Base-by-base conservation (phyloP, 2,329 filamentous ascomycete genomes). In the Eutypella sp. region DNA sequence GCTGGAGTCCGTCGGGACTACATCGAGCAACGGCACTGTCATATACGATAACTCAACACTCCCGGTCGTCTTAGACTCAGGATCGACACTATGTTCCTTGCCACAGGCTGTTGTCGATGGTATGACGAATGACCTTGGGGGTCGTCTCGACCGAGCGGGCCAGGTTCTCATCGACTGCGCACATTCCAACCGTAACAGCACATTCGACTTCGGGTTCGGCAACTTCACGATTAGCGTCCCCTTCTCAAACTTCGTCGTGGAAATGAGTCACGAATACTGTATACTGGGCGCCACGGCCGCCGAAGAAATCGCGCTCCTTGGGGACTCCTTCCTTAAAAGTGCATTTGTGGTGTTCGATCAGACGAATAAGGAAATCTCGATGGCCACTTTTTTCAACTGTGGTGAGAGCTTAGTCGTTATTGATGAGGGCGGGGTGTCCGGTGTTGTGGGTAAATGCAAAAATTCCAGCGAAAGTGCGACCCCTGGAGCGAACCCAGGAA, bases 71-170 rank as follows among this genome's bases (percentile, higher is more conserved):
- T 11, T 58, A 22, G 54, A 58, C 31, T 54, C 55, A 3, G 54
- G 55, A 19, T 56, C 52, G 50, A 85, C 80, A 36, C 68, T 87
- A 45, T 84, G 78, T 62, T 80, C 84, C 50, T 73, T 89, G 2
- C 85, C 85, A 3, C 67, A 78, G 48, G 58, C 68, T 23, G 72
- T 71, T 38, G 11, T 39, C 19, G 20, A 16, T 11, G 19, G 19
- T 11, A 39, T 39, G 19, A 39, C n/a, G 19, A 11, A 22, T 13
- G 36, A 23, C 8, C 36, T 39, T 15, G 19, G 5, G 11, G 19
- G 19, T n/a, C n/a, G 23, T 22, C 13, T 15, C n/a, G 67, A 73
- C 33, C 34, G 59, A 2, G 55, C 64, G 23, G 56, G 67, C 3
- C 71, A 69, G 8, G 69, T 72, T 41, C 63, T 76, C 18, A 71